phyloP scores from a whole-genome alignment of 2,329 filamentous ascomycete species.

The Helotiales sp. region DNA sequence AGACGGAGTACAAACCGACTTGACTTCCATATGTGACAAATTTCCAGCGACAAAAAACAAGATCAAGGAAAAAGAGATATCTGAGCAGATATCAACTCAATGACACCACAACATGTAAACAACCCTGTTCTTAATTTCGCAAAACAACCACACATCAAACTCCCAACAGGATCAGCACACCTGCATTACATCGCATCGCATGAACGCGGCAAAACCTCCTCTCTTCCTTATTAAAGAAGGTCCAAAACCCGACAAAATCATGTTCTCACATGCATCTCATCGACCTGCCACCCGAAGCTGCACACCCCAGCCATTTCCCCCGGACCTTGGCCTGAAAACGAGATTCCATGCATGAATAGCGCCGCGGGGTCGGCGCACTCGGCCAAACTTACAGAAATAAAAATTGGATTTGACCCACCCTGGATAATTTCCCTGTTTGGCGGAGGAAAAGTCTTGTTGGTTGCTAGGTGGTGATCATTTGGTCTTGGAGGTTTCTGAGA shows the following conservation, averaged over 20 bases:
- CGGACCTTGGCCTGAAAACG: constrained; percentile 6
- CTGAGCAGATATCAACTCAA: too few relatives aligned
- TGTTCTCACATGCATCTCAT: too few relatives aligned
- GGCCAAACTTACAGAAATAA: not conserved
- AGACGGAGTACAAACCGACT: too few relatives aligned
- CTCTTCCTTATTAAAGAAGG: not conserved
- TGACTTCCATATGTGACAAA: too few relatives aligned
- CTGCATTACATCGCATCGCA: not conserved
- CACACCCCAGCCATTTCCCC: too few relatives aligned
- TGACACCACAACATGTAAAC: too few relatives aligned
- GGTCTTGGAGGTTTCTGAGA: not conserved
- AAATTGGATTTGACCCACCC: not conserved
- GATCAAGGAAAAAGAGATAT: too few relatives aligned
- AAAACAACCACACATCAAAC: not conserved
- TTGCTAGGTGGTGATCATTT: not conserved
- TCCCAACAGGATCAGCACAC: constrained; percentile 1
- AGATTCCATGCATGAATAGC: not conserved
- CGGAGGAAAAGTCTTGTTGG: not conserved
- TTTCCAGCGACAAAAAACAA: too few relatives aligned
- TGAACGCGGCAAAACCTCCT: not conserved
- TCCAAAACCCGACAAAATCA: not conserved
- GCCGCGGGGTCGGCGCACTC: not conserved
- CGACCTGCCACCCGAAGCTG: too few relatives aligned
- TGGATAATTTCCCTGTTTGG: not conserved
- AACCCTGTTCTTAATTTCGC: too few relatives aligned